Conservation (phyloP, 2,329 filamentous ascomycete species). For the Aspergillus phoenicis region DNA sequence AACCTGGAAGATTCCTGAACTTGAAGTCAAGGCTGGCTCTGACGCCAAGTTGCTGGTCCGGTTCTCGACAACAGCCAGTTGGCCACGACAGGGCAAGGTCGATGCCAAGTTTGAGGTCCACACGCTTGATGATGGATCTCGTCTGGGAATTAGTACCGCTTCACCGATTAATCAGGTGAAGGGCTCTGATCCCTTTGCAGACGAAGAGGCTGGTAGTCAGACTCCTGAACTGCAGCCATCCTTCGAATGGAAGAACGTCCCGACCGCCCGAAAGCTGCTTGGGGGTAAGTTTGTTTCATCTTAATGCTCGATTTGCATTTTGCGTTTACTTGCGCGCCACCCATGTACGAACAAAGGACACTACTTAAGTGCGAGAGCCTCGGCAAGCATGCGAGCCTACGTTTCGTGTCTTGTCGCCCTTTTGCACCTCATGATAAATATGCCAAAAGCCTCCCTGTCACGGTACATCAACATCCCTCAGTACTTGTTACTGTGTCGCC, state of each 20-base stretch:
- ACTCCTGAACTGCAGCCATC: slow-evolving; percentile 30
- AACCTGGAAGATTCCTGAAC: slow-evolving; percentile 50
- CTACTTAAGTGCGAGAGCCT: background rate
- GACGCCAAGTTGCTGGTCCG: slow-evolving; percentile 80
- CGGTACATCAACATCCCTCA: background rate
- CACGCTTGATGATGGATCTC: slow-evolving; percentile 60
- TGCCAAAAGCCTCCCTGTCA: background rate
- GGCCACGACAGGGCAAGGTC: slow-evolving; percentile 72
- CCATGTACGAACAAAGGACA: slow-evolving; percentile 3
- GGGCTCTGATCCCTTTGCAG: slow-evolving; percentile 52
- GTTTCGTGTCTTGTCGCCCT: background rate
- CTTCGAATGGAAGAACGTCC: slow-evolving; percentile 67
- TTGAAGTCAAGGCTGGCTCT: slow-evolving; percentile 56
- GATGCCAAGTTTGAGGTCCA: slow-evolving; percentile 80
- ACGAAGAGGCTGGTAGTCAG: slow-evolving; percentile 39
- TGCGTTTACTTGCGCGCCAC: background rate
- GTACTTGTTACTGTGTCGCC: background rate
- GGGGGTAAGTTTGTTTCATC: slow-evolving; percentile 73
- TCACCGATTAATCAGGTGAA: slow-evolving; percentile 28
- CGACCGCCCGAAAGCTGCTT: slow-evolving; percentile 67
- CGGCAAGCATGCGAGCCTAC: background rate
- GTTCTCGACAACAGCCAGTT: slow-evolving; percentile 72
- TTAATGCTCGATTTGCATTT: slow-evolving; percentile 20
- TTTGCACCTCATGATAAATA: background rate
- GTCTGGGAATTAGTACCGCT: slow-evolving; percentile 62